Evolutionary conservation across 768 basidiomycete genomes (phyloP).

Genomic region (Lactifluus volemus): DNA sequence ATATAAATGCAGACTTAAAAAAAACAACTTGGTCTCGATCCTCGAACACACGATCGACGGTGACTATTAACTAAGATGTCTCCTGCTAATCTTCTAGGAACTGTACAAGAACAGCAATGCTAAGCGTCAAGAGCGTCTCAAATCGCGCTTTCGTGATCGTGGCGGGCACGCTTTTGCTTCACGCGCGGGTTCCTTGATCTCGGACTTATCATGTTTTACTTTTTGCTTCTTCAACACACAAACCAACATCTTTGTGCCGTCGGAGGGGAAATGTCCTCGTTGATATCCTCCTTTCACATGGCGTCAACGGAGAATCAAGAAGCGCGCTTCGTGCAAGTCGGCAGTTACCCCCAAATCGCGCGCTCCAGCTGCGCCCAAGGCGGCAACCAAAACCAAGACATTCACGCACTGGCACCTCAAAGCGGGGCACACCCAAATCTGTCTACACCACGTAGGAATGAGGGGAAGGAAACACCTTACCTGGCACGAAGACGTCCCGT

Average conservation of each 20-base stretch:
- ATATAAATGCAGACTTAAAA: no score
- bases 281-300: constrained; percentile 44
- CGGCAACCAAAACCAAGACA: not conserved
- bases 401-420: not conserved
- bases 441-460: no score
- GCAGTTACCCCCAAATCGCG: not conserved
- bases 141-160: constrained; percentile 56
- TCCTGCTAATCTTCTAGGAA: constrained; percentile 18
- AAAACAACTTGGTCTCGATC: no score
- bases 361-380: not conserved
- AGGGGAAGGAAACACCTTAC: not conserved
- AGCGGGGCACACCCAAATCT: not conserved
- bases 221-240: not conserved
- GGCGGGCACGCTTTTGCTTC: constrained; percentile 25
- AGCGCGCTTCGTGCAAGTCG: not conserved
- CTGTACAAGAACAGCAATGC: constrained; percentile 54
- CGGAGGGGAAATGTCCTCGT: constrained; percentile 40
- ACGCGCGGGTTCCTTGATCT: not conserved
- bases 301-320: constrained; percentile 36
- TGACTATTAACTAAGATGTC: not conserved
- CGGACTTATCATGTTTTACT: not conserved
- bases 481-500: not conserved
- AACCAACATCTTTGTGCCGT: constrained; percentile 45
- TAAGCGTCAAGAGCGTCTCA: constrained; percentile 50
- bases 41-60: no score